Evolutionary conservation across 176 grass and related monocot species (phyloP), one percentile per base, ranked within the genome.

Genomic region (Echinochloa phyllopogon): DNA sequence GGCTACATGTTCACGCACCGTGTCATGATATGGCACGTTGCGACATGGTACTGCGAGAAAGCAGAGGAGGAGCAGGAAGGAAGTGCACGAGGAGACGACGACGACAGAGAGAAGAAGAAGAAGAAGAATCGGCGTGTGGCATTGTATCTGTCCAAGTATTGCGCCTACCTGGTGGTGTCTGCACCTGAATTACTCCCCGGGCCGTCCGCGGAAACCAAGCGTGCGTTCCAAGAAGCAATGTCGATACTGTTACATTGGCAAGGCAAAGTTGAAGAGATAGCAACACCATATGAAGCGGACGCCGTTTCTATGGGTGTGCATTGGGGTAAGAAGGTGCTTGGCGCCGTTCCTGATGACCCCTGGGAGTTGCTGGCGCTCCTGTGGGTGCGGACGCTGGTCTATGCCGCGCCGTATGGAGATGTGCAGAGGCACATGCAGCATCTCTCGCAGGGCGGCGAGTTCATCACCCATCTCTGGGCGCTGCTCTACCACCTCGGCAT

Each of bases 401-500:
- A 74, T 23, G 42, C 62, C 38, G 82, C 71, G 60, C 82, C 82
- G 3, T 64, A 45, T 0, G 82, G 51, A 6, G 20, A 12, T 10
- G 13, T 37, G 60, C 13, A 15, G 48, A 13, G 13, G 48, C 48
- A 49, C 48, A 17, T 52, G 49, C 49, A 50, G 48, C 48, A 4
- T 13, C 48, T 50, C 15, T 51, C 49, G 49, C 49, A 17, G 49
- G 49, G 49, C 15, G 49, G 49, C 3, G 58, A 61, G 58, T 25
- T 61, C 58, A 27, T 61, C n/a, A 61, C 58, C 58, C 58, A 61
- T 4, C n/a, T 61, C 23, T 61, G 82, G 82, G 51, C 69, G 49
- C 52, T 76, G 63, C 49, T 76, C 15, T 84, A 75, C 52, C 82
- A 84, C 44, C 17, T 55, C 15, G 71, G 82, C 11, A 84, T 75